A percentile compares a stretch with the other conserved stretches of the same genome.
Evolutionary conservation across 768 basidiomycete species (phyloP).

Genomic region (Mycena galopus): DNA sequence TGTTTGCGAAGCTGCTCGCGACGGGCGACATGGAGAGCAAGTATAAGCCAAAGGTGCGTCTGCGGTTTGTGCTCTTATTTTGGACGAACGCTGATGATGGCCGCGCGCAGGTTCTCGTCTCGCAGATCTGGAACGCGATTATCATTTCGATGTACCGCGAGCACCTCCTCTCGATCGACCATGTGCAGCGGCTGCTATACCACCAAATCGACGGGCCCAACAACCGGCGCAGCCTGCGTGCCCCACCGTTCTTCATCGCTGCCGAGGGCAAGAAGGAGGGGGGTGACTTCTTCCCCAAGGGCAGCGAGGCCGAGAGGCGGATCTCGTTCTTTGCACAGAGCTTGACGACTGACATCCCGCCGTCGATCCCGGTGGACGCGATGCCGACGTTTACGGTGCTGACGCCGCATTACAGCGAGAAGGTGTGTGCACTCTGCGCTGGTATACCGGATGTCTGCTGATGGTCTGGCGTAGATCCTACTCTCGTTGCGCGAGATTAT

Average conservation of each 20-base stretch:
- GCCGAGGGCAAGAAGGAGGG: slow-evolving; percentile 91
- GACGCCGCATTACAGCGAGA: slow-evolving; percentile 98
- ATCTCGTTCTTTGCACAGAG: slow-evolving; percentile 99
- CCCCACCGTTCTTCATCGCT: slow-evolving; percentile 98
- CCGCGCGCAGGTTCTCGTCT: slow-evolving; percentile 86
- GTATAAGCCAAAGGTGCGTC: slow-evolving; percentile 95
- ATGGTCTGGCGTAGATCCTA: slow-evolving; percentile 72
- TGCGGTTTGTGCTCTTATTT: not conserved
- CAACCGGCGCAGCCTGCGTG: slow-evolving; percentile 83
- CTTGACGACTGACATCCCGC: slow-evolving; percentile 92
- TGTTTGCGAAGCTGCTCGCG: slow-evolving; percentile 95
- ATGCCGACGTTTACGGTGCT: slow-evolving; percentile 99
- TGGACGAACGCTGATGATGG: not conserved
- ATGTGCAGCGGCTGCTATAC: slow-evolving; percentile 97
- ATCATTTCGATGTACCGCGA: slow-evolving; percentile 99
- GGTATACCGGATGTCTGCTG: slow-evolving; percentile 14
- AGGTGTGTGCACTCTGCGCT: slow-evolving; percentile 62
- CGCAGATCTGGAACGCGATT: slow-evolving; percentile 99
- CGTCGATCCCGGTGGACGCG: slow-evolving; percentile 94
- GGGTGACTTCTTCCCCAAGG: slow-evolving; percentile 92
- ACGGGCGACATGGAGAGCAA: slow-evolving; percentile 97
- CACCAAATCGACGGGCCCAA: slow-evolving; percentile 85
- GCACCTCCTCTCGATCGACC: slow-evolving; percentile 97
- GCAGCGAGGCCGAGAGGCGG: slow-evolving; percentile 95
- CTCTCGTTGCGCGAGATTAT: slow-evolving; percentile 98